Evolutionary conservation across 306 rosid species (phyloP).

Genomic region (Vicia sativa): DNA sequence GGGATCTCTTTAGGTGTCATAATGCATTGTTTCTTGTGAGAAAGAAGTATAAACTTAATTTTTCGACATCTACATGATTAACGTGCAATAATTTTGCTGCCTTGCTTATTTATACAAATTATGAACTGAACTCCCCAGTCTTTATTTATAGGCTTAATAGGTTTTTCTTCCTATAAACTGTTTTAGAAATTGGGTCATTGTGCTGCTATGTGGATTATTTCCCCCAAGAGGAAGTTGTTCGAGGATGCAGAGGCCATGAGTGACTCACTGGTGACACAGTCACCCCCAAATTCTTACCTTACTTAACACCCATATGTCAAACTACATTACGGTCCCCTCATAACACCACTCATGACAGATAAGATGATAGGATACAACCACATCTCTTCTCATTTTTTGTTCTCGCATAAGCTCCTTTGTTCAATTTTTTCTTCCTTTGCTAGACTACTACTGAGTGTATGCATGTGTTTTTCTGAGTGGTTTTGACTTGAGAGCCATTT

Average conservation of each 20-base stretch:
- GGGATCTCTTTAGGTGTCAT: slow-evolving; percentile 30
- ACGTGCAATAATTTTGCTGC: slow-evolving; percentile 10
- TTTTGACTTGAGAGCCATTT: background rate
- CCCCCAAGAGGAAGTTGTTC: slow-evolving; percentile 9
- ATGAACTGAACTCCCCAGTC: background rate
- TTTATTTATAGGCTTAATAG: background rate
- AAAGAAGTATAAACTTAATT: slow-evolving; percentile 15
- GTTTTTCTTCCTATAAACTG: background rate
- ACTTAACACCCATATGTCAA: background rate
- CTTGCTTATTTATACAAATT: slow-evolving; percentile 11
- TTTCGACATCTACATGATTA: slow-evolving; percentile 21
- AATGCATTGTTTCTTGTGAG: slow-evolving; percentile 6
- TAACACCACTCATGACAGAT: slow-evolving; percentile 1
- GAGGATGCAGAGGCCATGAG: background rate
- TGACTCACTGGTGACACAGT: background rate
- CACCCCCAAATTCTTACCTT: background rate
- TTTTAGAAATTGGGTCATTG: slow-evolving; percentile 31
- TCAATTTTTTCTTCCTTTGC: background rate
- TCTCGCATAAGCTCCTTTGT: background rate
- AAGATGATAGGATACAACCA: background rate
- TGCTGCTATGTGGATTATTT: slow-evolving; percentile 16
- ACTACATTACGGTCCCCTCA: background rate
- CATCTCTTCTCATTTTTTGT: background rate
- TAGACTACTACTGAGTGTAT: background rate
- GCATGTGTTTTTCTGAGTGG: background rate